Base-by-base conservation (phyloP, 1,284 basidiomycete genomes). In the Malassezia dermatis region DNA sequence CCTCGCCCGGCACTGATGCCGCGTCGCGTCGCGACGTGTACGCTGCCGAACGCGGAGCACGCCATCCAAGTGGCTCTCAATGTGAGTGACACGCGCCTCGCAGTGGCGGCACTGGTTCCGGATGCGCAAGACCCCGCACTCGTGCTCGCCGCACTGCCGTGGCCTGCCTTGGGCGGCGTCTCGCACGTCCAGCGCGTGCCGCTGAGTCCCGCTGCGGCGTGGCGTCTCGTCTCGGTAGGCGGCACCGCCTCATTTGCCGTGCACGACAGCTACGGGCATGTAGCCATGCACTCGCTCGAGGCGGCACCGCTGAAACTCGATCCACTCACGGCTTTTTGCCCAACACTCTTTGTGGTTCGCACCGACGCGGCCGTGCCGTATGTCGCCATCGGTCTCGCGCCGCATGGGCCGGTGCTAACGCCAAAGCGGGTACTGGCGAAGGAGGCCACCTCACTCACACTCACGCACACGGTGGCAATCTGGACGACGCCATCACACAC, bases 401-500 rank as follows among this genome's bases (percentile, higher is more conserved):
- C 79, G 15, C 79, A 80, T 4, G 84, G 85, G 2, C 85, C 83
- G 63, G 32, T 56, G 7, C n/a, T 51, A 3, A 19, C 26, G 26
- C 42, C 53, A 0, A 76, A 26, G 60, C 86, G 65, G 10, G 47
- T 65, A 12, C 58, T 80, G 2, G 81, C 85, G 1, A 76, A 79
- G 2, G 84, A 84, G 57, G 83, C 79, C 19, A 91, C 83, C 21
- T 95, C 91, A 0, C 89, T 91, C 76, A 80, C 81, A 0, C 63
- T 87, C n/a, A 84, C 86, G 0, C 82, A 85, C 7, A 81, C 83
- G 13, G 90, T 89, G 71, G 77, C 95, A 30, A 84, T 94, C 42
- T 94, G 84, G 77, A 90, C 88, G 1, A 89, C 88, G 0, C 83
- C 83, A 4, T 77, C 87, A 0, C 93, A 98, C 68, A 83, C 87